Base-by-base conservation (phyloP, 2,329 filamentous ascomycete species). In the Fusarium sp. region DNA sequence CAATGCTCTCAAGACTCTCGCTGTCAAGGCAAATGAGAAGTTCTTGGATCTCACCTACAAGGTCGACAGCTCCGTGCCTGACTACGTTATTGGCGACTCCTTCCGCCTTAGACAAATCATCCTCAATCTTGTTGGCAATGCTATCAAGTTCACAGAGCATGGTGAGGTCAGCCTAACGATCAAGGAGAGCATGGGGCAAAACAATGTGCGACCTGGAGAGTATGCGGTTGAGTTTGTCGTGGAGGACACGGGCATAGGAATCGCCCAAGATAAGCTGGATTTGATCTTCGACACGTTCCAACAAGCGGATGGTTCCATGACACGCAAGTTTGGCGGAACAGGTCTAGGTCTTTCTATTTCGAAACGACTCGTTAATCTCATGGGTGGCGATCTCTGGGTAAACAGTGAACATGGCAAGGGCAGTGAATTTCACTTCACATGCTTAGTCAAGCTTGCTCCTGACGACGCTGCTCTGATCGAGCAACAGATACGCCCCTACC, bases 241-340 rank as follows among this genome's bases (percentile, higher is more conserved):
- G 38, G 93, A 93, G 26, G 96, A 98, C 81, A 98, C 96, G 39
- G 96, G 96, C 75, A 99, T 98, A 78, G 96, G 96, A 78, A 98
- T 98, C 77, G 94, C 95, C 78, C 90, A 93, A 73, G 95, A 98
- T 83, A 98, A 98, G 85, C 89, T 98, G 59, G 95, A 97, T 80
- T 87, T 98, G 74, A 98, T 99, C 80, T 98, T 99, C 83, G 96
- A 98, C 83, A 98, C 95, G 2, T 98, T 98, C 90, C 95, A 98
- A 82, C 96, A 98, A 85, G 96, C 96, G 26, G 96, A 98, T 81
- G 95, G 95, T 41, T 98, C 95, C 38, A 98, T 97, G 82, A 98
- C 95, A 4, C 90, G 95, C 77, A 96, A 97, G 81, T 98, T 98
- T 81, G 95, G 95, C 77, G 95, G 95, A 77, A 98, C 96, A 12